Base-by-base conservation (phyloP, 495 filamentous ascomycete species). In the Hypoxylon intermedium region DNA sequence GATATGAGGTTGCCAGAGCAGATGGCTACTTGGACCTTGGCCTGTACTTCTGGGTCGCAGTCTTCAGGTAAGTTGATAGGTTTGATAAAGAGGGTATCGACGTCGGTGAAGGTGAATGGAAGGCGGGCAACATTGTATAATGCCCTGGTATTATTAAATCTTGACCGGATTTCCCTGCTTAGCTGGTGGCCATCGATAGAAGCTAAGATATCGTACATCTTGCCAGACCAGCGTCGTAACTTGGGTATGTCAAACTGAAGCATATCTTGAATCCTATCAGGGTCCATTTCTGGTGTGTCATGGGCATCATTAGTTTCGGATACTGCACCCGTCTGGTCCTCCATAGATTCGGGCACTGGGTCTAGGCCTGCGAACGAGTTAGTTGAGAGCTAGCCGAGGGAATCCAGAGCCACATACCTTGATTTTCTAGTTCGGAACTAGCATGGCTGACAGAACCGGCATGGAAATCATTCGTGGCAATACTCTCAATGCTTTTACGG, bases 221-320 rank as follows among this genome's bases (percentile, higher is more conserved):
- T 65, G 1, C 38, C 56, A 28, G 59, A 64, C 62, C 68, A 69
- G 44, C 62, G 62, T n/a, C 28, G 34, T 31, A 71, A 41, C 38
- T 69, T 69, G 15, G 68, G 68, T 26, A 69, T 59, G 15, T 69
- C 68, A 56, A 67, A 71, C 30, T 71, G 66, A 41, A 71, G 55
- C 28, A 69, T 37, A 23, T 71, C 68, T 13, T 65, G 41, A 7
- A 71, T 47, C 47, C 46, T 66, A 11, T 53, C 66, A 41, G 36
- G 54, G 21, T 65, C 52, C 26, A 65, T 47, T 11, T 57, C 62
- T 9, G 42, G 30, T 16, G 50, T 21, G 15, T 55, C 61, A 34
- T 47, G 18, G 33, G 4, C 1, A 9, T 55, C 46, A 9, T 52
- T 42, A 11, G 20, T 21, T 9, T 48, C 56, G 9, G 40, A 49